Evolutionary conservation across 139 green algal genomes (phyloP).

Genomic region (Chlamydomonas urium): DNA sequence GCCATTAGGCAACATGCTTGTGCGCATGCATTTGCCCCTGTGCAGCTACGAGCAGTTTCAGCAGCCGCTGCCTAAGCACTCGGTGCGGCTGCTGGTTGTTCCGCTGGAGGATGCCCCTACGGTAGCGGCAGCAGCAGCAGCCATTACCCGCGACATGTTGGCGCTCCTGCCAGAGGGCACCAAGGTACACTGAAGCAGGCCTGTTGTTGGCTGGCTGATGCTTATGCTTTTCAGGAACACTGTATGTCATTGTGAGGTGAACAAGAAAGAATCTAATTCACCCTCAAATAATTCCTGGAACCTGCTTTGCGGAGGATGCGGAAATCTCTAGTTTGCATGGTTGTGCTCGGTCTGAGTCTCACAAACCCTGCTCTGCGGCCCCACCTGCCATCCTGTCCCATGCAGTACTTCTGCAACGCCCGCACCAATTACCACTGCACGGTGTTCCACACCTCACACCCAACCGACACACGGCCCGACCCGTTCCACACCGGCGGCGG

Average conservation of each 20-base stretch:
- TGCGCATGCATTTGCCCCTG: not conserved
- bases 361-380: not conserved
- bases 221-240: not conserved
- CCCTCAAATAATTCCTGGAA: not conserved
- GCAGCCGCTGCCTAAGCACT: not conserved
- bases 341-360: not conserved
- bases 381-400: not conserved
- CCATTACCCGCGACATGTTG: not conserved
- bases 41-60: conserved; percentile 4
- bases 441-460: conserved; percentile 34
- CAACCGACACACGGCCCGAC: conserved; percentile 26
- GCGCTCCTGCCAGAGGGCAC: not conserved
- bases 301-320: not conserved
- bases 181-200: not conserved
- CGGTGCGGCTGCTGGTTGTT: not conserved
- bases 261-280: too few relatives aligned
- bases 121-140: not conserved
- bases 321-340: not conserved
- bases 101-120: not conserved
- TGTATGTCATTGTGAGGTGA: not conserved
- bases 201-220: not conserved
- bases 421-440: conserved; percentile 34
- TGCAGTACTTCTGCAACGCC: conserved; percentile 28
- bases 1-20: too few relatives aligned
- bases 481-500: conserved; percentile 18